A percentile compares a stretch with the other conserved stretches of the same genome.
Conservation (phyloP, 495 filamentous ascomycete genomes). For the Penicillium angulare region DNA sequence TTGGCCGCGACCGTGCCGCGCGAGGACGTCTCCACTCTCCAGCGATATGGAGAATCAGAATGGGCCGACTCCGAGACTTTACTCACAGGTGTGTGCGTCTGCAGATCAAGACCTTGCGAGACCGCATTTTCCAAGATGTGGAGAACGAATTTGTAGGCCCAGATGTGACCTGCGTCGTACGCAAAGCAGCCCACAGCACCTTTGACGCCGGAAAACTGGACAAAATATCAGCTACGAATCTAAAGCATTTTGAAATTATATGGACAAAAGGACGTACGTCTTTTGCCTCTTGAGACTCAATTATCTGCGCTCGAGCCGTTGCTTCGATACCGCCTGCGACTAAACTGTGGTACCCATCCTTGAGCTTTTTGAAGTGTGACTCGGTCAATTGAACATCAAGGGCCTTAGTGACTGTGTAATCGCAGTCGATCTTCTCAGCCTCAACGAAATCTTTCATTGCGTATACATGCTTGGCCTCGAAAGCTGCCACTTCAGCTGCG, state of each 20-base stretch:
- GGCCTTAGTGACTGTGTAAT: constrained; percentile 26
- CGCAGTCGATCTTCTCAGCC: constrained; percentile 33
- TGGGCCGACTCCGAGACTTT: constrained; percentile 27
- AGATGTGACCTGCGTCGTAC: constrained; percentile 49
- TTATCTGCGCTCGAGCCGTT: constrained; percentile 14
- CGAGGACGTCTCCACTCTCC: constrained; percentile 56
- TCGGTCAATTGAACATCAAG: constrained; percentile 29
- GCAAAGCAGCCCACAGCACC: constrained; percentile 43
- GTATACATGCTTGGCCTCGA: constrained; percentile 30
- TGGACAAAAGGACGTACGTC: constrained; percentile 8
- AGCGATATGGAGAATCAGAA: constrained; percentile 3
- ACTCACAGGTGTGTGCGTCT: constrained; percentile 70
- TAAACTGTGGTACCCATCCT: constrained; percentile 22
- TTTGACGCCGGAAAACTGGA: constrained; percentile 45
- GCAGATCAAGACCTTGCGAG: constrained; percentile 62
- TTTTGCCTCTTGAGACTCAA: constrained; percentile 17
- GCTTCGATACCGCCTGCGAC: constrained; percentile 16
- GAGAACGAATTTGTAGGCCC: constrained; percentile 83
- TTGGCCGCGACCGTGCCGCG: constrained; percentile 59
- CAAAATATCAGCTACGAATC: constrained; percentile 2
- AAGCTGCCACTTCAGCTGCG: constrained; percentile 32
- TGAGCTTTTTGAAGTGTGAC: constrained; percentile 17
- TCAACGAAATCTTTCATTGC: constrained; percentile 26
- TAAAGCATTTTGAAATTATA: neutral
- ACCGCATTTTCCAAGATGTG: constrained; percentile 62